Evolutionary conservation across 2,329 filamentous ascomycete species (phyloP).

Genomic region (Fusarium begoniae): DNA sequence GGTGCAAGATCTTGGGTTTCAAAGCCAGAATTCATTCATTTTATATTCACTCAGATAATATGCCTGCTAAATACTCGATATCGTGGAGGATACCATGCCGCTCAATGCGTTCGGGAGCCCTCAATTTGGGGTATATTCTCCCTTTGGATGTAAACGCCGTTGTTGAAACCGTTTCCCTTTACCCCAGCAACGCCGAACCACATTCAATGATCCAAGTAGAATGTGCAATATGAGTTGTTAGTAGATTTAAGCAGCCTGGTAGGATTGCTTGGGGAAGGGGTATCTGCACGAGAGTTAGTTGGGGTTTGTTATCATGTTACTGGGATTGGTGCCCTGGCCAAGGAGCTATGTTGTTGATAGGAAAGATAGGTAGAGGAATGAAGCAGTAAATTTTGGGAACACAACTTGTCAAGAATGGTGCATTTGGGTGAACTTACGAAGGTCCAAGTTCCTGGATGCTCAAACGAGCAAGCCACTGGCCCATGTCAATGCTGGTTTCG

Average conservation of each 20-base stretch:
- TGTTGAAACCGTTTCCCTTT: constrained; percentile 64
- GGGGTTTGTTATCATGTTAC: constrained; percentile 5
- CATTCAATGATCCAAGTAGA: constrained; percentile 39
- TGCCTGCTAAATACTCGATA: constrained; percentile 45
- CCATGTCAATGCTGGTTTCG: constrained; percentile 84
- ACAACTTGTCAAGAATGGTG: constrained; percentile 10
- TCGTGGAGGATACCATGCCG: constrained; percentile 56
- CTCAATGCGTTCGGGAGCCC: constrained; percentile 47
- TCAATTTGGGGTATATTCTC: constrained; percentile 40
- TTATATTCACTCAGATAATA: constrained; percentile 42
- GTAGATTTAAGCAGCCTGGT: constrained; percentile 58
- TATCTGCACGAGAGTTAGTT: constrained; percentile 61
- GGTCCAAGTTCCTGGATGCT: constrained; percentile 96
- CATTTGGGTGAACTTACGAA: constrained; percentile 72
- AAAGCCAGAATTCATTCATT: constrained; percentile 40
- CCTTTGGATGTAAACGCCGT: constrained; percentile 56
- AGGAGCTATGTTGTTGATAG: constrained; percentile 23
- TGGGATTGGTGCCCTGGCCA: constrained; percentile 20
- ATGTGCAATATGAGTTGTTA: constrained; percentile 40
- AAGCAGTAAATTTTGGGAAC: constrained; percentile 9
- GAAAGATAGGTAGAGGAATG: constrained; percentile 33
- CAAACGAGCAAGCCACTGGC: constrained; percentile 93
- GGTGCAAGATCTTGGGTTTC: constrained; percentile 32
- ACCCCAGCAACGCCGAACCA: constrained; percentile 55
- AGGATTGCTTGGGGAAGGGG: constrained; percentile 84